Percentiles rank a stretch among this genome's conserved stretches.
phyloP scores from a whole-genome alignment of 2,329 filamentous ascomycete species.

The Thermothelomyces thermophilus region DNA sequence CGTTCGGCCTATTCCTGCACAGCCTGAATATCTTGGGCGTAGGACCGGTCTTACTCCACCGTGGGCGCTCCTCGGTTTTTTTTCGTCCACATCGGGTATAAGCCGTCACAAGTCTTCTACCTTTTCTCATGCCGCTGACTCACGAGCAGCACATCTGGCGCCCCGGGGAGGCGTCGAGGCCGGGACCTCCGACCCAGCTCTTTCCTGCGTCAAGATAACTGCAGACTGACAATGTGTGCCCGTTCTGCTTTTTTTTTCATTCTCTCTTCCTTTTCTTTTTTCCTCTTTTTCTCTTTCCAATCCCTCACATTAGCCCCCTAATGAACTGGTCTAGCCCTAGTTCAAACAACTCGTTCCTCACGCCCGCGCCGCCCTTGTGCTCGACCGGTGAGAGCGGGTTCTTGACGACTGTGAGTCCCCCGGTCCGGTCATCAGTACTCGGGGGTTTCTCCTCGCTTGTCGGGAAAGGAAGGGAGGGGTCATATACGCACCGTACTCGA shows the following conservation, averaged over 20 bases:
- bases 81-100: too few species aligned
- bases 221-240: too few species aligned
- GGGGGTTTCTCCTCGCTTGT: not conserved
- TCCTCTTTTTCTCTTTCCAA: not conserved
- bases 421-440: not conserved
- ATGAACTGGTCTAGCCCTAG: conserved; percentile 72
- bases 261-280: not conserved
- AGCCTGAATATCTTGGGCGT: too few species aligned
- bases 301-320: conserved; percentile 51
- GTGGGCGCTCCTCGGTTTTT: too few species aligned
- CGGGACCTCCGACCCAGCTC: too few species aligned
- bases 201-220: too few species aligned
- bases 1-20: not conserved
- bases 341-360: conserved; percentile 65
- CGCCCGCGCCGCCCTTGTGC: conserved; percentile 61
- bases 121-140: too few species aligned
- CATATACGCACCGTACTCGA: conserved; percentile 72
- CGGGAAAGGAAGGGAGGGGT: too few species aligned
- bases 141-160: too few species aligned
- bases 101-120: too few species aligned
- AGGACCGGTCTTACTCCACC: too few species aligned
- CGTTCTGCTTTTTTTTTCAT: not conserved
- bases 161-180: too few species aligned
- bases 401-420: conserved; percentile 51
- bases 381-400: conserved; percentile 63